Percentiles rank a stretch among this genome's conserved stretches.
phyloP scores from a whole-genome alignment of 345 rosid species.

The Isatis tinctoria region DNA sequence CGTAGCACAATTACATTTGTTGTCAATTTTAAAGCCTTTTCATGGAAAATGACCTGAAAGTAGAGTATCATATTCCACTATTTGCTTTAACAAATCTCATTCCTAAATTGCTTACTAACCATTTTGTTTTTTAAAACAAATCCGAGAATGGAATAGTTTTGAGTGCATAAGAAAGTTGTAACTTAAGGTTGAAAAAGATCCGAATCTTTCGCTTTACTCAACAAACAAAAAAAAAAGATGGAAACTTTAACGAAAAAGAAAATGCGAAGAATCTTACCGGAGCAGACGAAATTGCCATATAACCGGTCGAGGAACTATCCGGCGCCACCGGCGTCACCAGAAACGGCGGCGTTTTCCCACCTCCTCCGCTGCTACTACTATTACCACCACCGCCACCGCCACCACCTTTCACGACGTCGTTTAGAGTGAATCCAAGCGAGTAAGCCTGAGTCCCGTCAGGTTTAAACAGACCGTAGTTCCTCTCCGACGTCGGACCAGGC shows the following conservation, averaged over 20 bases:
- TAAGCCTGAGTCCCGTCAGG: constrained; percentile 84
- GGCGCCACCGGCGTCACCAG: constrained; percentile 30
- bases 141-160: not conserved
- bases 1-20: not conserved
- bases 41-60: not conserved
- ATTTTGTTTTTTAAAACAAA: not conserved
- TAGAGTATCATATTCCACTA: not conserved
- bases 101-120: not conserved
- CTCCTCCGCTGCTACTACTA: not conserved
- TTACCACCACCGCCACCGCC: not conserved
- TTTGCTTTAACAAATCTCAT: not conserved
- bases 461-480: constrained; percentile 89
- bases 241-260: constrained; percentile 4
- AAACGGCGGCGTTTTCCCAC: not conserved
- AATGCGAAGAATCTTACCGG: constrained; percentile 34
- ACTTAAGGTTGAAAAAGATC: not conserved
- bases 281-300: constrained; percentile 46
- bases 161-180: not conserved
- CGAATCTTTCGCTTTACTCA: constrained; percentile 11
- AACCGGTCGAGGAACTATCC: constrained; percentile 37
- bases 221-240: not conserved
- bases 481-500: constrained; percentile 91
- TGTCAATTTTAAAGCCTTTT: not conserved
- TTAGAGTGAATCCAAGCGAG: constrained; percentile 33
- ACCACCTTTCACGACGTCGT: constrained; percentile 34